Evolutionary conservation across 805 yeast species (phyloP).

Genomic region (Nakazawaea laoshanensis): DNA sequence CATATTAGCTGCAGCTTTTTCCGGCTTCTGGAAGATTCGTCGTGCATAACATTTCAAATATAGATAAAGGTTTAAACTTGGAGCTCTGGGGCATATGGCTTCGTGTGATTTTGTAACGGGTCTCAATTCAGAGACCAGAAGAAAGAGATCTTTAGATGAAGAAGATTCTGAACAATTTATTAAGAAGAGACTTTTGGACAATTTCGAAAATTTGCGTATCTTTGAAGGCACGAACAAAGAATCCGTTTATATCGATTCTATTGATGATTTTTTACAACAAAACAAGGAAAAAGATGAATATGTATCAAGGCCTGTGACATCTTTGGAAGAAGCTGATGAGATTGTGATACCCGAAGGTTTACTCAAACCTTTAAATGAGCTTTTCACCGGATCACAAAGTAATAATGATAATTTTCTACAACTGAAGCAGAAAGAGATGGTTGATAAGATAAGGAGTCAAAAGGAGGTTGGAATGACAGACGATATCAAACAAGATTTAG

Average conservation of each 20-base stretch:
- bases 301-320: conserved; percentile 2
- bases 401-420: conserved; percentile 7
- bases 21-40: too few relatives aligned
- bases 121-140: background rate
- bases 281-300: conserved; percentile 14
- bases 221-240: conserved; percentile 6
- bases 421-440: conserved; percentile 6
- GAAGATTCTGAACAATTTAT: conserved; percentile 11
- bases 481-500: conserved; percentile 4
- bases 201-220: conserved; percentile 8
- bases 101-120: too few relatives aligned
- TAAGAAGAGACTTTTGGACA: conserved; percentile 11
- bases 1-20: too few relatives aligned
- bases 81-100: too few relatives aligned
- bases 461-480: conserved; percentile 1
- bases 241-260: conserved; percentile 14
- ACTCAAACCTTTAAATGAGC: conserved; percentile 11
- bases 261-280: conserved; percentile 18
- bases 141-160: conserved; percentile 6
- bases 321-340: conserved; percentile 7
- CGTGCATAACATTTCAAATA: too few relatives aligned
- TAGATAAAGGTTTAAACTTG: too few relatives aligned
- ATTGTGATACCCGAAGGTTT: conserved; percentile 12
- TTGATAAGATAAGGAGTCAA: conserved; percentile 4
- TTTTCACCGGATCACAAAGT: conserved; percentile 9